A percentile compares a stretch with the other conserved stretches of the same genome.
These are phyloP conservation scores for Phylloporus sp. DNA, from an alignment of 1,284 basidiomycete genomes.

Conservation along the genomic window DNA sequence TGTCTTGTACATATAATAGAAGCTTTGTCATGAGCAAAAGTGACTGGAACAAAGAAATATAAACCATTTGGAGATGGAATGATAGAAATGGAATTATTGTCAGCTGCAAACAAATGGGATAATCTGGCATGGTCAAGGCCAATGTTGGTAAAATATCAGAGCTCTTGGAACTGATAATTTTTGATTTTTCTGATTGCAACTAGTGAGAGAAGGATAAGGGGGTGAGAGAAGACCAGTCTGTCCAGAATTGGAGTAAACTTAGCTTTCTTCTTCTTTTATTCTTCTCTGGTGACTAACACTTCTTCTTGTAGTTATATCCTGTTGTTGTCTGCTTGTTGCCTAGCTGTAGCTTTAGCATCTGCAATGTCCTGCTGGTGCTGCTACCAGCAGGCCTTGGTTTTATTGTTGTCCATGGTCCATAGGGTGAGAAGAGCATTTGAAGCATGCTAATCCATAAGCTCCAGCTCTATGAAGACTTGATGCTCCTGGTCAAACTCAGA, in stretches of 20 bases:
- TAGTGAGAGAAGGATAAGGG: too few relatives aligned
- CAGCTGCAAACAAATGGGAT: not conserved
- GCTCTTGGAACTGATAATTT: not conserved
- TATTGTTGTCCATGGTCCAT: not conserved
- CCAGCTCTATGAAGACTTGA: not conserved
- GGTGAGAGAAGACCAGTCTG: rapidly evolving
- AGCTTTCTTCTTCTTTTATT: not conserved
- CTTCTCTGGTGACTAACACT: not conserved
- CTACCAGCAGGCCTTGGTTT: not conserved
- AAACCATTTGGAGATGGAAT: not conserved
- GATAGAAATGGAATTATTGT: not conserved
- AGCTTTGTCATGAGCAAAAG: not conserved
- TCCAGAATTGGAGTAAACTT: not conserved
- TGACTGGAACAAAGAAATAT: not conserved
- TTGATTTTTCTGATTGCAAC: not conserved
- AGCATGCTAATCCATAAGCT: not conserved
- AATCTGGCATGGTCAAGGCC: not conserved
- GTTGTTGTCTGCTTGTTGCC: not conserved
- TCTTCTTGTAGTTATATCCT: not conserved
- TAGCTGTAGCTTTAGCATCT: not conserved
- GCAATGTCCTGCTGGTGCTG: not conserved
- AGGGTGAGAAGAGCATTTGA: not conserved
- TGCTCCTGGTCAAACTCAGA: not conserved
- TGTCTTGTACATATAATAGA: not conserved
- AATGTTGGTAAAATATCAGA: conserved; percentile 1